Conservation (phyloP, 2,329 filamentous ascomycete genomes). For the Calonectria crousiana region DNA sequence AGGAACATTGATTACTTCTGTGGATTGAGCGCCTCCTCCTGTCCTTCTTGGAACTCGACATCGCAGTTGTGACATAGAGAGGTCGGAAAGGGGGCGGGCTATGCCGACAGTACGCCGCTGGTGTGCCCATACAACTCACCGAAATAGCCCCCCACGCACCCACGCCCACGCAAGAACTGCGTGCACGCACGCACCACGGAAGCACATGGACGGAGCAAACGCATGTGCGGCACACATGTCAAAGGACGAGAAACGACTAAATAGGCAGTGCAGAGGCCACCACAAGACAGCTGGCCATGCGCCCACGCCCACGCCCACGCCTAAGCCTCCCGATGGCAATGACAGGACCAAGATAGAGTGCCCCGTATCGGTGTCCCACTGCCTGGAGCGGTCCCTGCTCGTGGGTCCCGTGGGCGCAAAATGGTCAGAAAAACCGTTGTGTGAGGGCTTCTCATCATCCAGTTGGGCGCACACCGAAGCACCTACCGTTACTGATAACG, state of each 20-base stretch:
- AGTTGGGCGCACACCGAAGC: slow-evolving; percentile 33
- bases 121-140: slow-evolving; percentile 22
- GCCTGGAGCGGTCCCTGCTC: slow-evolving; percentile 12
- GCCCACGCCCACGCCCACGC: slow-evolving; percentile 4
- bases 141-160: slow-evolving; percentile 10
- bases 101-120: background rate
- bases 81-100: background rate
- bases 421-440: slow-evolving; percentile 14
- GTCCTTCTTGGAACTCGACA: background rate
- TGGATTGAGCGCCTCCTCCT: background rate
- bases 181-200: slow-evolving; percentile 3
- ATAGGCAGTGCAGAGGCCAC: background rate
- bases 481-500: slow-evolving; percentile 29
- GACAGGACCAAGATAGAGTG: slow-evolving; percentile 17
- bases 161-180: slow-evolving; percentile 9
- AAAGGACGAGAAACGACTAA: slow-evolving; percentile 10
- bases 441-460: slow-evolving; percentile 28
- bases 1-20: background rate
- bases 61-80: background rate
- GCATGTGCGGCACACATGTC: slow-evolving; percentile 14
- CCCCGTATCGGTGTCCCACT: slow-evolving; percentile 20
- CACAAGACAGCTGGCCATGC: slow-evolving; percentile 4
- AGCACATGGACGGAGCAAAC: slow-evolving; percentile 14
- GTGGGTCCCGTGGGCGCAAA: slow-evolving; percentile 23
- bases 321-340: slow-evolving; percentile 9